These are phyloP conservation scores for Aphanoascus verrucosus DNA, from an alignment of 2,329 filamentous ascomycete species.

Conservation along the genomic window DNA sequence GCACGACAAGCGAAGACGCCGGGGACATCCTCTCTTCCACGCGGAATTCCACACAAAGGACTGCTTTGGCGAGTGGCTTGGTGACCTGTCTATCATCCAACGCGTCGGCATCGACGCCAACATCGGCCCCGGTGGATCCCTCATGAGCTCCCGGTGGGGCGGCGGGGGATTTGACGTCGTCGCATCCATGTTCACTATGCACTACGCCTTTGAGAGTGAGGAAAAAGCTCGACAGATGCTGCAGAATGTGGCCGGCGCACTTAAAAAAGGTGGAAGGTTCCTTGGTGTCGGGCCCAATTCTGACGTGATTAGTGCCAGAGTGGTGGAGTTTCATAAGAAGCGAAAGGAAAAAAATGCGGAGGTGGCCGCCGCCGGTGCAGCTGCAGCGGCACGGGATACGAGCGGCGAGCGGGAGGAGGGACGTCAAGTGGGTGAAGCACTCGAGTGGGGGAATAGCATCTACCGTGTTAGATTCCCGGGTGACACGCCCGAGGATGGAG, in stretches of 20 bases:
- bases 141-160: conserved; percentile 53
- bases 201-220: conserved; percentile 94
- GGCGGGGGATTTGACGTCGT: conserved; percentile 88
- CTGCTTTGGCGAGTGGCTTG: conserved; percentile 77
- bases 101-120: conserved; percentile 79
- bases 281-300: conserved; percentile 96
- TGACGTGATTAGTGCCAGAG: conserved; percentile 69
- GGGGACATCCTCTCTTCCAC: conserved; percentile 57
- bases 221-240: conserved; percentile 85
- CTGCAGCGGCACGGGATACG: conserved; percentile 28
- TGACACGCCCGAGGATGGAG: conserved; percentile 69
- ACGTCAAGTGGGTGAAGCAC: conserved; percentile 46
- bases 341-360: conserved; percentile 34
- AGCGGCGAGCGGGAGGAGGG: conserved; percentile 33
- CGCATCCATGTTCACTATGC: conserved; percentile 99
- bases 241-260: conserved; percentile 73
- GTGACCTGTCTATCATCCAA: conserved; percentile 66
- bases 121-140: conserved; percentile 42
- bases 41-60: conserved; percentile 84
- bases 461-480: conserved; percentile 84
- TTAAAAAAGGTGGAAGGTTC: conserved; percentile 91
- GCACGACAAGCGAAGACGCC: conserved; percentile 41
- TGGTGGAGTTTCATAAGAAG: conserved; percentile 63
- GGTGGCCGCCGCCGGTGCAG: conserved; percentile 12
- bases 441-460: conserved; percentile 86